Conservation (phyloP, 352 stramenopile genomes). For the Blastocystis sp. region DNA sequence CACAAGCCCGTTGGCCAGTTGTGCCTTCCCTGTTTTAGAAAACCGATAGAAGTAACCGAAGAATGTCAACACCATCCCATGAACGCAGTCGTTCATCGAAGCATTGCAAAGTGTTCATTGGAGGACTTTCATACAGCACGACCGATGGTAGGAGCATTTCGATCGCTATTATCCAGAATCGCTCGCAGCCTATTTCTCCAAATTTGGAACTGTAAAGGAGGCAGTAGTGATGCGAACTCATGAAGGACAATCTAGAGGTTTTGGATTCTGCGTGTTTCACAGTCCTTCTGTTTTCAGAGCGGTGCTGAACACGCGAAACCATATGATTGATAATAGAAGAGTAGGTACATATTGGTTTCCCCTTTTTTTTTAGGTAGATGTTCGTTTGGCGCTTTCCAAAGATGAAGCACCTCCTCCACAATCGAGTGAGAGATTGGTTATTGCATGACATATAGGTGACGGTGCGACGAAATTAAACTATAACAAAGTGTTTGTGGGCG, state of each 20-base stretch:
- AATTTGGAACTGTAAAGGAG: slow-evolving; percentile 34
- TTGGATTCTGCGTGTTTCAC: slow-evolving; percentile 44
- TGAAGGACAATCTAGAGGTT: slow-evolving; percentile 12
- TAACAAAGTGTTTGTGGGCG: slow-evolving; percentile 51
- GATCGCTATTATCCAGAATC: not conserved
- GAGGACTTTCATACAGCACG: slow-evolving; percentile 38
- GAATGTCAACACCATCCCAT: too few species aligned
- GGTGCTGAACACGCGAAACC: slow-evolving; percentile 5
- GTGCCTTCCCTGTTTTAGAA: not conserved
- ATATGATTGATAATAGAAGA: slow-evolving; percentile 55
- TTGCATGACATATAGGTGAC: not conserved
- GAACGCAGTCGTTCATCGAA: too few species aligned
- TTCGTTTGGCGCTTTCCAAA: slow-evolving; percentile 9
- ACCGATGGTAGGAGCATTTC: slow-evolving; percentile 11
- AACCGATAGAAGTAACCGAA: too few species aligned
- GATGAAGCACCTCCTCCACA: slow-evolving; percentile 41
- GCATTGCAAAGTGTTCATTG: slow-evolving; percentile 30
- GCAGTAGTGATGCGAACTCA: slow-evolving; percentile 31
- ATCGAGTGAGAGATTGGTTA: not conserved
- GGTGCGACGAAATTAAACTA: not conserved
- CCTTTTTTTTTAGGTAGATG: slow-evolving; percentile 31
- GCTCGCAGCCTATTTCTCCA: slow-evolving; percentile 20
- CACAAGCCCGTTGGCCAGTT: too few species aligned
- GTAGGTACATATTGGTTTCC: not conserved
- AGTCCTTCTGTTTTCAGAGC: not conserved